Evolutionary conservation across 371 early-diverging fungal species (phyloP), one percentile per base, ranked within the genome.

Genomic region (Lichtheimia ornata): DNA sequence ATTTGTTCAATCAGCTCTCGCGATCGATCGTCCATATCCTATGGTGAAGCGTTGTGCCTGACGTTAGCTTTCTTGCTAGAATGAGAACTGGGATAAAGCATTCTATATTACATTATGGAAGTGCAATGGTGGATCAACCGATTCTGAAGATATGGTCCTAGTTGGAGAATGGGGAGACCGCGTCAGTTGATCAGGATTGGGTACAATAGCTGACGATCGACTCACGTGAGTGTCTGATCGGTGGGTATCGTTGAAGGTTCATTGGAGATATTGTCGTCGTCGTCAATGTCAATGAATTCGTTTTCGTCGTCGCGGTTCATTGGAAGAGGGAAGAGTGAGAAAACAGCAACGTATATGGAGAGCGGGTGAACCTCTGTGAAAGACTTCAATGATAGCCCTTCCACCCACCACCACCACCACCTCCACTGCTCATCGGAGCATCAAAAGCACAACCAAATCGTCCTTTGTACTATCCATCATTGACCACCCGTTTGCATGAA

Each of bases 1-100:
- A 90, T 88, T 63, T 83, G 82, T 53, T 84, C 86, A 64, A 90
- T 90, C 51, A 88, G 64, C 47, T 71, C 64, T 9, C 79, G 73
- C 0, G 88, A 84, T 54, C 81, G 78, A 42, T 76, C 81, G 63
- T 89, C 89, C 82, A 85, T 85, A 44, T 82, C 84, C 45, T 63
- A 27, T 51, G 0, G 5, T 17, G 22, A 13, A 25, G 42, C 20
- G 14, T 22, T 22, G 25, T 22, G n/a, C 13, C n/a, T 53, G n/a
- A 54, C 28, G 14, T 35, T 42, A 20, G n/a, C 40, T 4, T n/a
- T 53, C 40, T n/a, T 20, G 22, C 30, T 17, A 2, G 24, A 22
- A 4, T 9, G n/a, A 22, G 52, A 25, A 25, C 3, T 22, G 44
- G 25, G 45, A 6, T 56, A 40, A 54, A 40, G n/a, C 41, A 20